Conservation (phyloP, 768 basidiomycete genomes). For the Grammothele lineata region DNA sequence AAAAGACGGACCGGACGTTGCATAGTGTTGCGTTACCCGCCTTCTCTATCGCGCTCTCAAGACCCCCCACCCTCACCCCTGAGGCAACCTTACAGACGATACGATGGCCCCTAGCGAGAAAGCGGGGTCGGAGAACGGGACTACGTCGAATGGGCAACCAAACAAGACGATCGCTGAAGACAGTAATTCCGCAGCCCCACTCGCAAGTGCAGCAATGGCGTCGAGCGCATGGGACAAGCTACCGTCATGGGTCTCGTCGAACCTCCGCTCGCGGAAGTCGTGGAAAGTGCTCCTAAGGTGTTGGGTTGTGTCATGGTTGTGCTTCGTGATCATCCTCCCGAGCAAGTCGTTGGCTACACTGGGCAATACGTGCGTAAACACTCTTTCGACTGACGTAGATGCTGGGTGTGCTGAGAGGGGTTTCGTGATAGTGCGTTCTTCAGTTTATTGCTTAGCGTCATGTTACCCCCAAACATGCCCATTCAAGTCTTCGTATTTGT, state of each 20-base stretch:
- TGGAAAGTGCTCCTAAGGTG: conserved; percentile 37
- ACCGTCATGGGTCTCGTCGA: conserved; percentile 36
- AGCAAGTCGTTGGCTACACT: conserved; percentile 32
- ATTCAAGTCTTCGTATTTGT: conserved; percentile 46
- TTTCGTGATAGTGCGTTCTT: conserved; percentile 41
- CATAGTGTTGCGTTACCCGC: no score
- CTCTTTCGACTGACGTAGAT: not conserved
- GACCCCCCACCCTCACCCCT: no score
- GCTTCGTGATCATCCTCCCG: conserved; percentile 38
- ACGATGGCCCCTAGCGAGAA: no score
- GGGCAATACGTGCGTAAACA: conserved; percentile 37
- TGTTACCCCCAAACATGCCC: conserved; percentile 47
- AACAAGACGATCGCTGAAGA: no score
- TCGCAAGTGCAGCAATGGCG: no score
- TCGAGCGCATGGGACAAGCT: conserved; percentile 26
- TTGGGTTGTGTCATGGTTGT: conserved; percentile 37
- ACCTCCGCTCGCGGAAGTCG: conserved; percentile 32
- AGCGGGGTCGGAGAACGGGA: no score
- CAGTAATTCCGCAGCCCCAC: no score
- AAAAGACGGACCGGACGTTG: no score
- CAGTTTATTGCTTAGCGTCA: conserved; percentile 33
- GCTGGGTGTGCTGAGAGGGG: not conserved
- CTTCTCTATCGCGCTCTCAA: no score
- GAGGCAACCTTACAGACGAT: no score
- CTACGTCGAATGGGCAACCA: no score